Conservation (phyloP, 805 yeast species). For the Starmerella ratchasimensis region DNA sequence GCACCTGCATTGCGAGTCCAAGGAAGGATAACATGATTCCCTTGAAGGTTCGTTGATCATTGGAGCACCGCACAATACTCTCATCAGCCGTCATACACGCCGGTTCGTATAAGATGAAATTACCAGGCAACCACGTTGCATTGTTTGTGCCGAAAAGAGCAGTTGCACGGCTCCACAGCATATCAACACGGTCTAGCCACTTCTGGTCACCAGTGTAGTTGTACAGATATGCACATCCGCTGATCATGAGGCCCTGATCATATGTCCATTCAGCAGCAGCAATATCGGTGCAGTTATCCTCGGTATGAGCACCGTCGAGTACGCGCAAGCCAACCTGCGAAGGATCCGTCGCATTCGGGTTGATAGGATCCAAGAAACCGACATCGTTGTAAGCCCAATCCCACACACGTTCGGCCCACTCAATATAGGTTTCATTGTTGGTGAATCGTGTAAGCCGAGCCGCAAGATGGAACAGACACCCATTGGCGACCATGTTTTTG, state of each 20-base stretch:
- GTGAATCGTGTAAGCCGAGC: constrained; percentile 80
- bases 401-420: constrained; percentile 62
- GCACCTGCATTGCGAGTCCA: constrained; percentile 59
- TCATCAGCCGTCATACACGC: constrained; percentile 53
- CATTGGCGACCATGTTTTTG: constrained; percentile 84
- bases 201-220: constrained; percentile 49
- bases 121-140: constrained; percentile 19
- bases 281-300: constrained; percentile 46
- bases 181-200: constrained; percentile 53
- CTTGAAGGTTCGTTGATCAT: constrained; percentile 85
- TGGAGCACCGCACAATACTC: constrained; percentile 41
- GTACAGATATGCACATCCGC: constrained; percentile 72
- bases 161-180: constrained; percentile 38
- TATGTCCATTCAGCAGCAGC: constrained; percentile 67
- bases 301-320: constrained; percentile 29
- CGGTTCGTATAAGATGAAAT: constrained; percentile 57
- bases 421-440: constrained; percentile 55
- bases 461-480: constrained; percentile 73
- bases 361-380: constrained; percentile 32
- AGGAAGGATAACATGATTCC: constrained; percentile 66
- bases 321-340: constrained; percentile 14
- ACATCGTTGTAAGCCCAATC: constrained; percentile 63
- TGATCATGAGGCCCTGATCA: constrained; percentile 64
- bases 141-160: constrained; percentile 33
- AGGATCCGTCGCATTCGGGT: constrained; percentile 29